Percentiles rank a stretch among this genome's conserved stretches.
These are phyloP conservation scores for Ilex asprella DNA, from an alignment of 257 asterid genomes.

Conservation along the genomic window DNA sequence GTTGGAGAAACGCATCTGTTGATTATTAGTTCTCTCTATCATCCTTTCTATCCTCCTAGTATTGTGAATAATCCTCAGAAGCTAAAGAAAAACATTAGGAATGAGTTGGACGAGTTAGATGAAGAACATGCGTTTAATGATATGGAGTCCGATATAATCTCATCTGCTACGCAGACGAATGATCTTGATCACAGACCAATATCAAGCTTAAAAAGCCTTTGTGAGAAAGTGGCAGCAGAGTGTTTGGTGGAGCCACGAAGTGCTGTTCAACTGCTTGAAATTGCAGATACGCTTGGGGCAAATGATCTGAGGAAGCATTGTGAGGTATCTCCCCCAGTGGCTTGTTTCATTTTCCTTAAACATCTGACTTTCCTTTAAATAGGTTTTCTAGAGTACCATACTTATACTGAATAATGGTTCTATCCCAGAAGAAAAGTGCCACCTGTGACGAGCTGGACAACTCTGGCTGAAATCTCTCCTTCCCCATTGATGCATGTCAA, in stretches of 20 bases:
- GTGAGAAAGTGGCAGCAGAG: constrained; percentile 78
- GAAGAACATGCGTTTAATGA: constrained; percentile 72
- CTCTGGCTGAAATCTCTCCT: too few relatives aligned
- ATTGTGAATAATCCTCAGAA: constrained; percentile 22
- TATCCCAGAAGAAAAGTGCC: too few relatives aligned
- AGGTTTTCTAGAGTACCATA: too few relatives aligned
- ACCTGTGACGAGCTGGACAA: too few relatives aligned
- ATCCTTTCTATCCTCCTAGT: constrained; percentile 52
- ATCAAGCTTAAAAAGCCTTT: constrained; percentile 66
- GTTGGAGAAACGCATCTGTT: constrained; percentile 96
- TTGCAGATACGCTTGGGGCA: constrained; percentile 86
- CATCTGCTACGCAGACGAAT: constrained; percentile 27
- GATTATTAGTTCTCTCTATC: constrained; percentile 73
- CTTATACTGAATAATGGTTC: too few relatives aligned
- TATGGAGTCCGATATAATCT: constrained; percentile 37
- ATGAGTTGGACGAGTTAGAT: constrained; percentile 46
- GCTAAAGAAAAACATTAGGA: constrained; percentile 22
- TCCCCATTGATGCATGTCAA: too few relatives aligned
- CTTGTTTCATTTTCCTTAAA: neutral
- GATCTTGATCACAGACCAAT: constrained; percentile 14
- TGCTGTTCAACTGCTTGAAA: constrained; percentile 75
- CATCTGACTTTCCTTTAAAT: too few relatives aligned
- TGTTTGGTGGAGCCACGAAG: constrained; percentile 90
- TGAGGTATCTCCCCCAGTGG: constrained; percentile 38
- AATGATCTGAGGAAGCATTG: constrained; percentile 71